phyloP scores from a whole-genome alignment of 768 basidiomycete genomes.

The Boletus rubroflammeus region DNA sequence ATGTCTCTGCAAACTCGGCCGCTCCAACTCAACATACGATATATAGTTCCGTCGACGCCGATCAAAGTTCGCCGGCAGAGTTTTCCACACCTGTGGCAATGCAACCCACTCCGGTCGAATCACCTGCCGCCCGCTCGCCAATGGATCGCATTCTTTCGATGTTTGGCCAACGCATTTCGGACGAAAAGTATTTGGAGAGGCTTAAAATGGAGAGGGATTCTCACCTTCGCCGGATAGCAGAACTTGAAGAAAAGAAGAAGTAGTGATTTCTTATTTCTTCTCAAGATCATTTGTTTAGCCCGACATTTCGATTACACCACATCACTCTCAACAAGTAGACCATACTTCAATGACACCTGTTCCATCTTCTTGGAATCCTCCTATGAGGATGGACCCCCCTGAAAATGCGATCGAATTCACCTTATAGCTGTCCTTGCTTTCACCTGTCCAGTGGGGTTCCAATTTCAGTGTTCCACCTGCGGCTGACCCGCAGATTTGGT shows the following conservation, averaged over 20 bases:
- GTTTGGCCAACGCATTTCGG: conserved; percentile 46
- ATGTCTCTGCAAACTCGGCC: conserved; percentile 37
- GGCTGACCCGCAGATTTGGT: conserved; percentile 41
- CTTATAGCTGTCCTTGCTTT: conserved; percentile 47
- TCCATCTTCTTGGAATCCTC: conserved; percentile 55
- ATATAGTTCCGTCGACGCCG: neutral
- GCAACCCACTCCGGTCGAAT: conserved; percentile 14
- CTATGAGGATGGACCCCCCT: conserved; percentile 50
- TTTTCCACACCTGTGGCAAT: conserved; percentile 1
- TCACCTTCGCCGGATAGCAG: conserved; percentile 53
- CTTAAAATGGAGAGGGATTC: conserved; percentile 55
- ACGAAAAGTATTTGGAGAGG: conserved; percentile 67
- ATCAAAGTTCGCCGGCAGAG: conserved; percentile 1
- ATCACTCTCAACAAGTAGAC: conserved; percentile 24
- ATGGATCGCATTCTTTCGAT: conserved; percentile 37
- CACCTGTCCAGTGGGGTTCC: conserved; percentile 44
- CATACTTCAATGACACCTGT: conserved; percentile 66
- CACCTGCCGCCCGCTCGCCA: conserved; percentile 12
- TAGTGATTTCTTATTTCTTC: neutral
- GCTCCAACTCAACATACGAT: neutral
- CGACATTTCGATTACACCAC: neutral
- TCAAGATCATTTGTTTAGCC: neutral
- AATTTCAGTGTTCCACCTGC: conserved; percentile 38
- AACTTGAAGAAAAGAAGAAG: conserved; percentile 44
- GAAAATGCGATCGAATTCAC: conserved; percentile 60